Conservation (phyloP, 2,329 filamentous ascomycete species). For the Zasmidium citrigriseum region DNA sequence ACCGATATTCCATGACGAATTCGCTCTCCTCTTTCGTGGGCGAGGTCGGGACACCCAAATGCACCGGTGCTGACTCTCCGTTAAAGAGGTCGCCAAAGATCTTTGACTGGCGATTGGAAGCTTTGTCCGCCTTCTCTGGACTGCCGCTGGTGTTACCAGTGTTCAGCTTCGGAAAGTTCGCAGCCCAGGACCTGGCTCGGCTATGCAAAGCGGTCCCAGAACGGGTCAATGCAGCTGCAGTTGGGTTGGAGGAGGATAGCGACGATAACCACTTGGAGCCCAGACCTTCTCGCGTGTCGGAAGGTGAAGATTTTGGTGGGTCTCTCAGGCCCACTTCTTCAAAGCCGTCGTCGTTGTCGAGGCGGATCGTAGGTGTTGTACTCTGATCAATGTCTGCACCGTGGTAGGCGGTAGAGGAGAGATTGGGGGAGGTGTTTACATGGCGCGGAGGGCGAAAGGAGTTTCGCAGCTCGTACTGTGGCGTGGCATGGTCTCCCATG, state of each 20-base stretch:
- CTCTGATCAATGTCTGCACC: constrained; percentile 1
- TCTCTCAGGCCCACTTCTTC: constrained; percentile 16
- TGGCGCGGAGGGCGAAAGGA: constrained; percentile 1
- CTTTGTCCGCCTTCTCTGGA: constrained; percentile 5
- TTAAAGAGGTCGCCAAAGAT: constrained; percentile 36
- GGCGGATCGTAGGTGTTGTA: constrained; percentile 4
- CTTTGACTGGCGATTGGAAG: constrained; percentile 14
- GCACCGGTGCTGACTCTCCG: constrained; percentile 37
- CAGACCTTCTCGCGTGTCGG: constrained; percentile 24
- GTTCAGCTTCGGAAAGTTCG: constrained; percentile 31
- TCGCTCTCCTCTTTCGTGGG: constrained; percentile 33
- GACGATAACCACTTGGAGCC: constrained; percentile 29
- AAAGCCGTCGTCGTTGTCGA: constrained; percentile 16
- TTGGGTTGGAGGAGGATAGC: constrained; percentile 28
- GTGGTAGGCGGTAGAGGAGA: constrained; percentile 10
- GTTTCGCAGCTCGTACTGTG: not conserved
- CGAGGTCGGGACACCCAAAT: constrained; percentile 31
- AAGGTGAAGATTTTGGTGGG: constrained; percentile 15
- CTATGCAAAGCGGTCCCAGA: constrained; percentile 32
- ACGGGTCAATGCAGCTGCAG: constrained; percentile 32
- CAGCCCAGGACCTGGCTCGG: constrained; percentile 33
- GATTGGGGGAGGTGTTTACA: not conserved
- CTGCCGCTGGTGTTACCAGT: constrained; percentile 9
- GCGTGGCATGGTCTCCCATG: constrained; percentile 5
- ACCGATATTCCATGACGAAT: constrained; percentile 38